Evolutionary conservation across 306 rosid genomes (phyloP).

Genomic region (Dalbergia cochinchinensis): DNA sequence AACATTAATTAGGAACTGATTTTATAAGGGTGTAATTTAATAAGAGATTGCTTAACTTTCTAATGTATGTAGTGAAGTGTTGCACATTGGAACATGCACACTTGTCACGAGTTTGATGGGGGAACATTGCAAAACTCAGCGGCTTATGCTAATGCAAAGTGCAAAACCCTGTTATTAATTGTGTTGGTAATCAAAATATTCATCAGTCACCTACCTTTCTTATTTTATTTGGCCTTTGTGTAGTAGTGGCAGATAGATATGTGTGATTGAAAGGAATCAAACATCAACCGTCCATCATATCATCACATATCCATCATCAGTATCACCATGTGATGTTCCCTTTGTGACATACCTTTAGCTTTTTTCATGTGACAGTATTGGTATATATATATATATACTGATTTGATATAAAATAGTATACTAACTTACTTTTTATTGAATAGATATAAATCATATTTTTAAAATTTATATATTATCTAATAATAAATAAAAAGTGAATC

Average conservation of each 20-base stretch:
- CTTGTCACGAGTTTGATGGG: neutral
- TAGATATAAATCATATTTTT: too few relatives aligned
- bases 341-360: conserved; percentile 43
- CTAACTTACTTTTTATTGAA: too few relatives aligned
- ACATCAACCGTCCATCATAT: conserved; percentile 50
- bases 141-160: conserved; percentile 34
- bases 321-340: conserved; percentile 51
- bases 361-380: conserved; percentile 9
- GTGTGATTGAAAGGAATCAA: conserved; percentile 53
- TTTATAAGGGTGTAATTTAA: neutral
- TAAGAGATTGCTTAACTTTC: too few relatives aligned
- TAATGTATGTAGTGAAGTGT: too few relatives aligned
- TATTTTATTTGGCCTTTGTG: neutral
- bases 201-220: neutral
- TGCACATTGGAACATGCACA: neutral
- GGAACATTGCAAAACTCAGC: conserved; percentile 34
- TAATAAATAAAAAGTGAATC: too few relatives aligned
- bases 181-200: conserved; percentile 33
- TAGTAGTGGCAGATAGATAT: conserved; percentile 9
- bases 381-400: neutral
- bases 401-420: too few relatives aligned
- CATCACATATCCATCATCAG: neutral
- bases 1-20: neutral
- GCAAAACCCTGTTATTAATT: neutral
- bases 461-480: too few relatives aligned